A percentile compares a stretch with the other conserved stretches of the same genome.
Evolutionary conservation across 2,329 filamentous ascomycete species (phyloP).

Genomic region (Aspergillus pseudonomiae): DNA sequence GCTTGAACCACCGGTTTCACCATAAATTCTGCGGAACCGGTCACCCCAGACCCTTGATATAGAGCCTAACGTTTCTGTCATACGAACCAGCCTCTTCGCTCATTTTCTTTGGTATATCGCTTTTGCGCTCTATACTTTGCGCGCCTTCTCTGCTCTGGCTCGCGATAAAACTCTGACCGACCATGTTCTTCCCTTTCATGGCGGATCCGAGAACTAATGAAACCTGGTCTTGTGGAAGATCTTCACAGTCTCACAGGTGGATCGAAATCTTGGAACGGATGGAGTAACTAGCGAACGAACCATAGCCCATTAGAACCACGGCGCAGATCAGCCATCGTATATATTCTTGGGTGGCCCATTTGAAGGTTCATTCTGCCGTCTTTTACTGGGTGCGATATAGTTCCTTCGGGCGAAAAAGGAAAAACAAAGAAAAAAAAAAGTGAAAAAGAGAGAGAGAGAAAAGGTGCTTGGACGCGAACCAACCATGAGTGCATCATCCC

Average conservation of each 20-base stretch:
- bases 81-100: neutral
- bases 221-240: slow-evolving; percentile 3
- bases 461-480: neutral
- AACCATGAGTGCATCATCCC: neutral
- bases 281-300: neutral
- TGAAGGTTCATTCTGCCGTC: neutral
- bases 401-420: neutral
- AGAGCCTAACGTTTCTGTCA: neutral
- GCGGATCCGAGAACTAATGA: neutral
- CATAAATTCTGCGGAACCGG: neutral
- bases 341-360: neutral
- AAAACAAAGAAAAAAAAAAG: neutral
- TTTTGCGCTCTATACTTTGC: neutral
- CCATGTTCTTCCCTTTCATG: neutral
- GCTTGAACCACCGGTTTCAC: neutral
- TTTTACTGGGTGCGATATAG: neutral
- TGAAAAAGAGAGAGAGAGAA: neutral
- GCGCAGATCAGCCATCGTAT: slow-evolving; percentile 8
- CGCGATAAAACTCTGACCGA: neutral
- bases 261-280: neutral
- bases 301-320: neutral
- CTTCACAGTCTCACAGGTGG: neutral
- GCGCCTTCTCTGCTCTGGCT: neutral
- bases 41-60: neutral
- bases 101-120: neutral